A percentile compares a stretch with the other conserved stretches of the same genome.
phyloP scores from a whole-genome alignment of 164 flowering plant species.

The Echeveria elegans region DNA sequence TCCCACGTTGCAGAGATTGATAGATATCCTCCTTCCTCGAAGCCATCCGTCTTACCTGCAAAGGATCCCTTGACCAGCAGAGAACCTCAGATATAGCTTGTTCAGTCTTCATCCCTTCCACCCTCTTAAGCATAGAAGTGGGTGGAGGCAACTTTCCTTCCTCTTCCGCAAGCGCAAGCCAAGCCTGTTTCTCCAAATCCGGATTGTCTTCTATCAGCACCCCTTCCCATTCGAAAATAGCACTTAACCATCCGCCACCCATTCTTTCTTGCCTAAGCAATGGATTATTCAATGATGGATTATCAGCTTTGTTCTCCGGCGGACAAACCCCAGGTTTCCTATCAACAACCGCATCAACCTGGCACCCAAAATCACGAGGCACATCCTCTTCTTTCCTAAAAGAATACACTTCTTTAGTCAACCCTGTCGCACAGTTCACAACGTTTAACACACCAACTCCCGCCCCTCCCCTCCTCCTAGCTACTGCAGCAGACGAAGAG shows the following conservation, averaged over 20 bases:
- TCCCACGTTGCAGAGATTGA: conserved; percentile 67
- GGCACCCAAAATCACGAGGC: conserved; percentile 26
- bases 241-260: conserved; percentile 99
- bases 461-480: conserved; percentile 12
- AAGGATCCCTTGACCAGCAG: conserved; percentile 91
- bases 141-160: conserved; percentile 89
- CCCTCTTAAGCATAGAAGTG: conserved; percentile 52
- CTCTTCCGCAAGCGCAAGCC: conserved; percentile 76
- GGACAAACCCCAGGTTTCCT: conserved; percentile 56
- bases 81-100: conserved; percentile 93
- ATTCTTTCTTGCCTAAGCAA: conserved; percentile 82
- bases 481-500: conserved; percentile 13
- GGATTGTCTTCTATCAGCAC: conserved; percentile 75
- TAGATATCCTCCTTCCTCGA: conserved; percentile 77
- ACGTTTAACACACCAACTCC: conserved; percentile 13
- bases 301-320: conserved; percentile 71
- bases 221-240: conserved; percentile 97
- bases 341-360: conserved; percentile 29
- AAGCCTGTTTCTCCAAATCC: conserved; percentile 79
- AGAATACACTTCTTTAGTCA: conserved; percentile 61
- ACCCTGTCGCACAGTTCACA: conserved; percentile 58
- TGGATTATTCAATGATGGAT: conserved; percentile 76
- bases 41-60: conserved; percentile 58
- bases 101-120: conserved; percentile 97
- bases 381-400: conserved; percentile 41